Evolutionary conservation across 148 eudicot genomes (phyloP), one percentile per base, ranked within the genome.

Genomic region (Chenopodium quinoa): DNA sequence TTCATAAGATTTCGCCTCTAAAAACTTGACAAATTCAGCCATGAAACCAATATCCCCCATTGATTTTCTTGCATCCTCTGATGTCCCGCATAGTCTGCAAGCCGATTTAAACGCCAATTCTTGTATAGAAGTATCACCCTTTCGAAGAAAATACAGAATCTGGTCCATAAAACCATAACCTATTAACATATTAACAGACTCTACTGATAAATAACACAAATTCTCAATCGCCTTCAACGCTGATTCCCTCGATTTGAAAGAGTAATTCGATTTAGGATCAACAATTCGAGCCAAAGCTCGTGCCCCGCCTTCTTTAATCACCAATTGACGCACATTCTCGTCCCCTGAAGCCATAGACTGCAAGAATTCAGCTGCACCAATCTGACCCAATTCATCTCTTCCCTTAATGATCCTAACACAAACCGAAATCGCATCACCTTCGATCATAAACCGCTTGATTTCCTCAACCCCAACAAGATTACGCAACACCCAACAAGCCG

Each of bases 21-120:
- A 86, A 75, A 93, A 92, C 66, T 89, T 93, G 14, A 89, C 83
- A n/a, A 96, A 87, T 77, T 91, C 99, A 0, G 86, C 83, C 88
- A 96, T 90, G 14, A 93, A 93, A 27, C 98, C 99, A 0, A 81
- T 84, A 29, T 96, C 94, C 0, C 98, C 99, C 93, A 96, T 93
- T 20, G 86, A 80, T 86, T 91, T 96, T 80, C 90, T 88, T 27
- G 91, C 94, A 48, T 93, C 93, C 46, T 89, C 95, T 7, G 95
- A 93, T 1, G 86, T 85, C 37, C 85, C 84, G 71, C 91, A 88
- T 0, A 96, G 87, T 82, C 87, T 84, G 75, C 74, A 88, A 3
- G 93, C 87, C 11, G 94, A 90, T 82, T 92, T 93, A 60, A 93
- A 81, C 0, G 95, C 93, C 73, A 90, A 75, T 87, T 96, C 99